Conservation (phyloP, 202 grass and related monocot genomes). For the Zizania palustris region DNA sequence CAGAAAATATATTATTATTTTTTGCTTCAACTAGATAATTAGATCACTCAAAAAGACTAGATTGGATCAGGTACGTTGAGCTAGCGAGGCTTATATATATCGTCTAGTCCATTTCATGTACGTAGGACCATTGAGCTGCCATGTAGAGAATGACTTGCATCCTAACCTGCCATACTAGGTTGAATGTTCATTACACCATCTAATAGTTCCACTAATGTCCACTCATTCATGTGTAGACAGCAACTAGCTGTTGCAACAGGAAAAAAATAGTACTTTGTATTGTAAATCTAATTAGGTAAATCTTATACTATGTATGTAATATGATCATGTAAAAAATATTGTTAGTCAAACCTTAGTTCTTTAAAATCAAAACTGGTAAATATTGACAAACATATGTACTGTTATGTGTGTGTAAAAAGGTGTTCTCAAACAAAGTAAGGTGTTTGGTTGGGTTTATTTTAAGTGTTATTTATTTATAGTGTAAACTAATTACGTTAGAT, state of each 20-base stretch:
- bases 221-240: conserved; percentile 17
- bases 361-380: no score
- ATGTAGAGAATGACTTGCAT: conserved; percentile 32
- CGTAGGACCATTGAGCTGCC: neutral
- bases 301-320: no score
- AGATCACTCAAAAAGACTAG: neutral
- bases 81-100: conserved; percentile 16
- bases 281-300: no score
- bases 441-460: no score
- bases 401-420: no score
- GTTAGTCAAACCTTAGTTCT: no score
- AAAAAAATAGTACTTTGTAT: neutral
- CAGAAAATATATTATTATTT: neutral
- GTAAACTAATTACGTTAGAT: no score
- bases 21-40: neutral
- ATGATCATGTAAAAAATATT: no score
- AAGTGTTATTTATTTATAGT: no score
- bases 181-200: conserved; percentile 35
- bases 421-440: no score
- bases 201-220: conserved; percentile 41
- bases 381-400: no score
- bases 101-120: conserved; percentile 5
- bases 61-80: neutral
- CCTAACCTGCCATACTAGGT: conserved; percentile 39
- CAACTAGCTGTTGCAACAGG: neutral